Conservation (phyloP, 176 grass and related monocot genomes). For the Oryza rufipogon region DNA sequence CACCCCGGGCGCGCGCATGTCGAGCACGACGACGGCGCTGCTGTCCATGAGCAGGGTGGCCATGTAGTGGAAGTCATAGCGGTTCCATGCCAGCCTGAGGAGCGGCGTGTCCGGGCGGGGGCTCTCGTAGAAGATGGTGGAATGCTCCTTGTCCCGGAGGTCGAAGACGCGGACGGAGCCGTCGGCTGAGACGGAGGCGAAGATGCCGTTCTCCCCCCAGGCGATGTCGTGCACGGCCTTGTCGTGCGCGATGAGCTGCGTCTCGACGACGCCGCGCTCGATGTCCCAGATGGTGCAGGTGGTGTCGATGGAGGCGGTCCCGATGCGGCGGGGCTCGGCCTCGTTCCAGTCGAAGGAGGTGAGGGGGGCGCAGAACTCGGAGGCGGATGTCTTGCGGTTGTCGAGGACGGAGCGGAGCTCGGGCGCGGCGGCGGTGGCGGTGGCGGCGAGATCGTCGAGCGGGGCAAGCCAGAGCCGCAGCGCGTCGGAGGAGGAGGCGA, state of each 20-base stretch:
- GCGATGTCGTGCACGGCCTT: conserved; percentile 99
- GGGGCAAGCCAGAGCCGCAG: conserved; percentile 78
- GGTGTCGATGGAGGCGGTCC: conserved; percentile 94
- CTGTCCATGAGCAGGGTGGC: conserved; percentile 96
- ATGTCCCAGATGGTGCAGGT: conserved; percentile 99
- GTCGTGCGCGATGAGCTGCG: conserved; percentile 99
- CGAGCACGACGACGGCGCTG: conserved; percentile 82
- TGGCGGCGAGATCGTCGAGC: conserved; percentile 49
- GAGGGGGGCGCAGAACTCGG: conserved; percentile 86
- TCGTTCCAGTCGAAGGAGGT: conserved; percentile 99
- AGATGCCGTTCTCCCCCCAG: conserved; percentile 87
- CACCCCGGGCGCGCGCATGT: conserved; percentile 79
- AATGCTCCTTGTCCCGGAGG: conserved; percentile 98
- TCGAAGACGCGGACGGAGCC: conserved; percentile 97
- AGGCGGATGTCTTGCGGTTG: conserved; percentile 86
- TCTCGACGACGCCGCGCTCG: conserved; percentile 88
- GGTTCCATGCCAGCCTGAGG: conserved; percentile 93
- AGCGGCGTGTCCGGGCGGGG: conserved; percentile 88
- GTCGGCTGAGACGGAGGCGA: conserved; percentile 92
- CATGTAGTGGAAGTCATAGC: conserved; percentile 73
- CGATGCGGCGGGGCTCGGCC: conserved; percentile 71
- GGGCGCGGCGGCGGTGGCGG: conserved; percentile 31
- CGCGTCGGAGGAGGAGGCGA: conserved; percentile 79
- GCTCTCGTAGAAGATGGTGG: conserved; percentile 97
- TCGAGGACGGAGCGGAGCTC: conserved; percentile 75